Base-by-base conservation (phyloP, 805 yeast genomes). In the Candida coquimbonensis region DNA sequence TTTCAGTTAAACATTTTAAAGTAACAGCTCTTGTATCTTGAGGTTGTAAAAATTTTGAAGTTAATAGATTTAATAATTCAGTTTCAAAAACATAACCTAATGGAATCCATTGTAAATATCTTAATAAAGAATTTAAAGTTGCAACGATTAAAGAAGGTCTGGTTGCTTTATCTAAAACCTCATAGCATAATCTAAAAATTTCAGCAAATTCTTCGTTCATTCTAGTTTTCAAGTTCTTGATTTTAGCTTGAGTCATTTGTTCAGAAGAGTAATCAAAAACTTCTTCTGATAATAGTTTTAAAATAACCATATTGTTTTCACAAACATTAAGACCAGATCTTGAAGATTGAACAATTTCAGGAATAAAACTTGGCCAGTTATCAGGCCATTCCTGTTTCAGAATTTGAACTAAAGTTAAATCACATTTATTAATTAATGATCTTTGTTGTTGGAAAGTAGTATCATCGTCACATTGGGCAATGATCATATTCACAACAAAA, bases 381-480 rank as follows among this genome's bases (percentile, higher is more conserved):
- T 83, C 87, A 32, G 99, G 99, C 99, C 99, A 93, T 64, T 93
- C 99, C 68, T 93, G 98, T 61, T 93, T 93, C 60, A 93, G 78
- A 43, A 93, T 83, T 60, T 90, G 95, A 34, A 93, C 99, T 58
- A 93, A 72, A 14, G 98, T 91, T 60, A 93, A 74, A 67, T 93
- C 96, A 57, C 90, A 89, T 65, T 93, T 93, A 70, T 85, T 87
- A 61, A 93, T 87, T 60, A 93, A 74, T 19, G 96, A 81, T 59
- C 82, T 83, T 61, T 88, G 88, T 37, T 75, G 66, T 42, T 73
- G 75, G 60, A 90, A 88, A 31, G 78, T 72, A 9, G 73, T 69
- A 49, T 87, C 95, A 61, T 87, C 87, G 49, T 87, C 91, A 67
- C 96, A 87, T 76, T 91, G 77, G 21, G 89, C 75, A 49, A 93